A percentile compares a stretch with the other conserved stretches of the same genome.
Conservation (phyloP, 768 basidiomycete species). For the Hemileccinum impolitum region DNA sequence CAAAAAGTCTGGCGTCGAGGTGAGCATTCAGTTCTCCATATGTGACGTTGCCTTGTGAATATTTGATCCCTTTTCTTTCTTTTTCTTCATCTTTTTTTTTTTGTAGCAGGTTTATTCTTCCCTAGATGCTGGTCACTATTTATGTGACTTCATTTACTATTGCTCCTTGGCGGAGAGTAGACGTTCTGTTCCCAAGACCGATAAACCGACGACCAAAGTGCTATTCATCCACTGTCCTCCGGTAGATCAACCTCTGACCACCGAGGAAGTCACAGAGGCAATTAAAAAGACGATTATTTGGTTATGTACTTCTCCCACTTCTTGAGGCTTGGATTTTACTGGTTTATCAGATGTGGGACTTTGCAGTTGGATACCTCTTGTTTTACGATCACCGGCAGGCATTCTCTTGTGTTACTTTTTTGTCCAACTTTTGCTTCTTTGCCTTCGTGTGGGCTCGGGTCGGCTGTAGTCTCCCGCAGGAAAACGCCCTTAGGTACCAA, state of each 20-base stretch:
- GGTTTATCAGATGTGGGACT: slow-evolving; percentile 16
- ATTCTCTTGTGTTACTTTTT: slow-evolving; percentile 4
- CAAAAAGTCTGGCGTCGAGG: slow-evolving; percentile 30
- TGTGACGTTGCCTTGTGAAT: not conserved
- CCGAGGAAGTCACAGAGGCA: slow-evolving; percentile 65
- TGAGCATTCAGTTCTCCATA: slow-evolving; percentile 15
- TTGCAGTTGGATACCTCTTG: slow-evolving; percentile 17
- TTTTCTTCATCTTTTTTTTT: not conserved
- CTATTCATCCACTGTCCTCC: slow-evolving; percentile 74
- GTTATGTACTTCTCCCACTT: slow-evolving; percentile 38
- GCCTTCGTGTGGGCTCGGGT: not conserved
- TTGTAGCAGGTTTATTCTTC: slow-evolving; percentile 65
- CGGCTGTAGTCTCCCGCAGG: no score
- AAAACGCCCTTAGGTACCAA: no score
- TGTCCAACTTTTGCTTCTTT: not conserved
- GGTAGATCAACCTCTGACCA: slow-evolving; percentile 56
- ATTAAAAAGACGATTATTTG: slow-evolving; percentile 60
- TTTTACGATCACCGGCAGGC: not conserved
- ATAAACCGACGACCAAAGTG: slow-evolving; percentile 40
- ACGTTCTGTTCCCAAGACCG: slow-evolving; percentile 34
- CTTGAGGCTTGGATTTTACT: slow-evolving; percentile 7
- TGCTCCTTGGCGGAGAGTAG: slow-evolving; percentile 70
- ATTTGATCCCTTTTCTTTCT: slow-evolving; percentile 1
- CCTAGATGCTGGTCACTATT: slow-evolving; percentile 72
- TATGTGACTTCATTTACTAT: slow-evolving; percentile 77